A percentile compares a stretch with the other conserved stretches of the same genome.
Conservation (phyloP, 2,329 filamentous ascomycete species). For the Sordariomycetes sp. region DNA sequence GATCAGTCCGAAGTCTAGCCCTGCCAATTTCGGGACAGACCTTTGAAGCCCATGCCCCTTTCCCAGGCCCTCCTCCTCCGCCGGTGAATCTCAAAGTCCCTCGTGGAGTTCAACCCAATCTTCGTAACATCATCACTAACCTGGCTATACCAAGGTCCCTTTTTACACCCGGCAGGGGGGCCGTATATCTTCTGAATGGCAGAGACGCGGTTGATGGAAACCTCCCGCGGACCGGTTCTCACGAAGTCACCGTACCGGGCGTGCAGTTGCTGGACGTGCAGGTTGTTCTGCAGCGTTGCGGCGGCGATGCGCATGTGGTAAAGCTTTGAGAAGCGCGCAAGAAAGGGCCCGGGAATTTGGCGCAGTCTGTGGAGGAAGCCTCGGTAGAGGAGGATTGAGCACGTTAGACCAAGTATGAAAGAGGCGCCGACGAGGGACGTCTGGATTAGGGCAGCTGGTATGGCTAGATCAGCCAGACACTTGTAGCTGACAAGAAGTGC, state of each 20-base stretch:
- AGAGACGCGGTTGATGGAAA: conserved; percentile 19
- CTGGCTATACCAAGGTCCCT: conserved; percentile 1
- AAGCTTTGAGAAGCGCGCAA: conserved; percentile 9
- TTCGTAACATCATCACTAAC: conserved; percentile 10
- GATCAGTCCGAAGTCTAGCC: neutral
- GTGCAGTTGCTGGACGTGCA: conserved; percentile 16
- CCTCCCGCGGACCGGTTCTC: conserved; percentile 14
- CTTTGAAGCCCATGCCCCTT: conserved; percentile 4
- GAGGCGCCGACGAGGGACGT: too few species aligned
- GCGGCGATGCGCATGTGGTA: conserved; percentile 12
- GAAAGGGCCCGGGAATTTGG: conserved; percentile 9
- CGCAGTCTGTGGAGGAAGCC: too few species aligned
- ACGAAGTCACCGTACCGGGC: conserved; percentile 19
- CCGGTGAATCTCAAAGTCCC: conserved; percentile 18
- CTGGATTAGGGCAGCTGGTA: too few species aligned
- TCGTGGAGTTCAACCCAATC: conserved; percentile 18
- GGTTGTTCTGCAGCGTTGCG: conserved; percentile 12
- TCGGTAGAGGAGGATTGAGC: too few species aligned
- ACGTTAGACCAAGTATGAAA: too few species aligned
- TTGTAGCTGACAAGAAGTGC: too few species aligned
- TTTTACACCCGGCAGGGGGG: conserved; percentile 1
- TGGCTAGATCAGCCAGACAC: too few species aligned
- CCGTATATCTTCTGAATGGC: conserved; percentile 17
- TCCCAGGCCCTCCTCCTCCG: conserved; percentile 22
- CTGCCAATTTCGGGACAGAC: neutral